Conservation (phyloP, 1,139 yeast genomes). For the Eremothecium cymbalariae region DNA sequence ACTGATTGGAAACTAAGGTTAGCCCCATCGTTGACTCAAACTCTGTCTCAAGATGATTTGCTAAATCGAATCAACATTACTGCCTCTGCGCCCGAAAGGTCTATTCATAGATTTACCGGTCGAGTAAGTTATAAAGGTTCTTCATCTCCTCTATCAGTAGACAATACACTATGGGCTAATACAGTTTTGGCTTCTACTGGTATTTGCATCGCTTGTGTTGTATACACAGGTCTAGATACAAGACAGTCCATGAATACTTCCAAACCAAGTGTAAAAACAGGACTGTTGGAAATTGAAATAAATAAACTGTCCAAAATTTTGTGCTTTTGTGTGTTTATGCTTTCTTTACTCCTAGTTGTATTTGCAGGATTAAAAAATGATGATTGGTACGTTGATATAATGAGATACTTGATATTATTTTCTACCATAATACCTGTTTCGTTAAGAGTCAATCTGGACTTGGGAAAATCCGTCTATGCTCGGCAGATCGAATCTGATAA, state of each 20-base stretch:
- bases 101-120: slow-evolving; percentile 76
- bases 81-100: slow-evolving; percentile 72
- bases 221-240: slow-evolving; percentile 89
- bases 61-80: slow-evolving; percentile 46
- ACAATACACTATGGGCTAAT: slow-evolving; percentile 96
- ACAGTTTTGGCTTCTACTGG: slow-evolving; percentile 89
- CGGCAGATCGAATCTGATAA: slow-evolving; percentile 86
- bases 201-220: slow-evolving; percentile 74
- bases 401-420: slow-evolving; percentile 83
- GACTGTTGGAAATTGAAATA: slow-evolving; percentile 82
- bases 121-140: slow-evolving; percentile 50
- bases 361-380: slow-evolving; percentile 64
- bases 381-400: slow-evolving; percentile 80
- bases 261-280: slow-evolving; percentile 80
- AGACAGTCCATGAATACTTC: slow-evolving; percentile 93
- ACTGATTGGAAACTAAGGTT: slow-evolving; percentile 95
- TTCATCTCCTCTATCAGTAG: slow-evolving; percentile 61
- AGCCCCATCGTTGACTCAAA: slow-evolving; percentile 68
- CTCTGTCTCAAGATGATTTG: slow-evolving; percentile 39
- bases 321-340: slow-evolving; percentile 74
- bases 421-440: slow-evolving; percentile 96
- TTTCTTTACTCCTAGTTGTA: slow-evolving; percentile 70
- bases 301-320: slow-evolving; percentile 80
- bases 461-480: slow-evolving; percentile 94
- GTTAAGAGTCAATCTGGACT: slow-evolving; percentile 83